Percentiles rank a stretch among this genome's conserved stretches.
These are phyloP conservation scores for Cyphellophora europaea DNA, from an alignment of 2,329 filamentous ascomycete genomes.

Conservation along the genomic window DNA sequence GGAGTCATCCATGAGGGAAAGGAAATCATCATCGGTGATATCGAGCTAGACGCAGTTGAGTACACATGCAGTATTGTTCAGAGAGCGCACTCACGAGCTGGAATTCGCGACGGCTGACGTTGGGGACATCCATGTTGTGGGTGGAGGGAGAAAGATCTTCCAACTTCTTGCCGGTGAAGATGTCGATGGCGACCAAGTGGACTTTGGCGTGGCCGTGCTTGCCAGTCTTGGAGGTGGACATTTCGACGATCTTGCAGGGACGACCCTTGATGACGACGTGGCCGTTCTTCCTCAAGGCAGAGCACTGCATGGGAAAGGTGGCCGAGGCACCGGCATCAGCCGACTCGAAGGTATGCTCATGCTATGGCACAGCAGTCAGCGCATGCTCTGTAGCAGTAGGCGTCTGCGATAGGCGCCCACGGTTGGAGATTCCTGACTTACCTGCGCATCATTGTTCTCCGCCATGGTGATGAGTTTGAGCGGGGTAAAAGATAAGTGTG, in stretches of 20 bases:
- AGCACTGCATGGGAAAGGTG: conserved; percentile 98
- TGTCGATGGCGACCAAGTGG: conserved; percentile 93
- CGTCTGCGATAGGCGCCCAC: too few relatives aligned
- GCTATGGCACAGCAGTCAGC: conserved; percentile 32
- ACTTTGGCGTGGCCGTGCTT: conserved; percentile 99
- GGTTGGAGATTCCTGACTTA: too few relatives aligned
- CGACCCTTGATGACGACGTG: conserved; percentile 96
- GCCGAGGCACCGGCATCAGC: conserved; percentile 91
- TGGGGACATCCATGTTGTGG: conserved; percentile 78
- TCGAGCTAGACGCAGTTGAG: conserved; percentile 55
- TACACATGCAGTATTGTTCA: too few relatives aligned
- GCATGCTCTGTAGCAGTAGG: too few relatives aligned
- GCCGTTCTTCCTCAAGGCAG: conserved; percentile 98
- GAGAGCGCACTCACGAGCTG: conserved; percentile 64
- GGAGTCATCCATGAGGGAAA: conserved; percentile 83
- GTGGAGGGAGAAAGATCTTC: conserved; percentile 98
- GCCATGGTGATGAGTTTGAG: conserved; percentile 2
- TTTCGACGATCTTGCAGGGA: conserved; percentile 99
- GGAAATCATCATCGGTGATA: conserved; percentile 87
- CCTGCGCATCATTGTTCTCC: conserved; percentile 2
- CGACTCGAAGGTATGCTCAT: conserved; percentile 76
- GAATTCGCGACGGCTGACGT: conserved; percentile 83
- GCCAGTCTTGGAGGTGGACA: conserved; percentile 99
- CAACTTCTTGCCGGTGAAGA: conserved; percentile 99
- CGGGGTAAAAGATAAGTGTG: neutral